phyloP scores from a whole-genome alignment of 768 basidiomycete species.

The Coprinellus micaceus region DNA sequence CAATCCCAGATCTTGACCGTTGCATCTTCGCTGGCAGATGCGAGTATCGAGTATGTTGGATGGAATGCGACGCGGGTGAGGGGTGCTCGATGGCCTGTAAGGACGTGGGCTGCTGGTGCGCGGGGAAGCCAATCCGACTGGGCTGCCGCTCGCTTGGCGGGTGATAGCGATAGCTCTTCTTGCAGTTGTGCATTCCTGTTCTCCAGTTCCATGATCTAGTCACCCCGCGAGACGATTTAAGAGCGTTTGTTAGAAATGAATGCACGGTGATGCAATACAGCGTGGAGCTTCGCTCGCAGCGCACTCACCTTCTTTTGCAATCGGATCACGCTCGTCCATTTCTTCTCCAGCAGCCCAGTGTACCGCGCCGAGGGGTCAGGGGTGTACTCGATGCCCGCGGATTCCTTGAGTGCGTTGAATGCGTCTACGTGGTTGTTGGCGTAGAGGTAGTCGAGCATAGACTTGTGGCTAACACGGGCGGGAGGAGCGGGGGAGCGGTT shows the following conservation, averaged over 20 bases:
- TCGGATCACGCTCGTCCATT: slow-evolving; percentile 95
- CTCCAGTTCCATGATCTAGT: slow-evolving; percentile 93
- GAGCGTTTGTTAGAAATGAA: too few relatives aligned
- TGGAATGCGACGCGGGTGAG: slow-evolving; percentile 84
- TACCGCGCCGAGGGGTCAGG: slow-evolving; percentile 87
- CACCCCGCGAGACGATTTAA: too few relatives aligned
- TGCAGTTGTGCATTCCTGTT: slow-evolving; percentile 75
- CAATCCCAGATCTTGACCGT: slow-evolving; percentile 95
- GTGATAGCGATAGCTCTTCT: slow-evolving; percentile 57
- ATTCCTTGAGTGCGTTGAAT: slow-evolving; percentile 55
- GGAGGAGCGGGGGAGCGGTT: background rate
- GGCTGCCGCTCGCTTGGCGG: slow-evolving; percentile 52
- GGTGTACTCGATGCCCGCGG: slow-evolving; percentile 56
- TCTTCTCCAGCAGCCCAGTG: slow-evolving; percentile 89
- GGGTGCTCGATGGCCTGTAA: slow-evolving; percentile 71
- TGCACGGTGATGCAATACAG: background rate
- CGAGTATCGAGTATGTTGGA: slow-evolving; percentile 77
- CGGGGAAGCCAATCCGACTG: slow-evolving; percentile 88
- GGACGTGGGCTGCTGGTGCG: slow-evolving; percentile 74
- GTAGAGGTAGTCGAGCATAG: slow-evolving; percentile 76
- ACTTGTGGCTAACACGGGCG: slow-evolving; percentile 55
- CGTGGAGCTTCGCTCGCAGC: background rate
- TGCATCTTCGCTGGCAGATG: slow-evolving; percentile 84
- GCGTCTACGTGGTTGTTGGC: slow-evolving; percentile 61
- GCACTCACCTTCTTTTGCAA: slow-evolving; percentile 83